Percentiles rank a stretch among this genome's conserved stretches.
Evolutionary conservation across 768 basidiomycete species (phyloP).

Genomic region (Pleurotus eryngii): DNA sequence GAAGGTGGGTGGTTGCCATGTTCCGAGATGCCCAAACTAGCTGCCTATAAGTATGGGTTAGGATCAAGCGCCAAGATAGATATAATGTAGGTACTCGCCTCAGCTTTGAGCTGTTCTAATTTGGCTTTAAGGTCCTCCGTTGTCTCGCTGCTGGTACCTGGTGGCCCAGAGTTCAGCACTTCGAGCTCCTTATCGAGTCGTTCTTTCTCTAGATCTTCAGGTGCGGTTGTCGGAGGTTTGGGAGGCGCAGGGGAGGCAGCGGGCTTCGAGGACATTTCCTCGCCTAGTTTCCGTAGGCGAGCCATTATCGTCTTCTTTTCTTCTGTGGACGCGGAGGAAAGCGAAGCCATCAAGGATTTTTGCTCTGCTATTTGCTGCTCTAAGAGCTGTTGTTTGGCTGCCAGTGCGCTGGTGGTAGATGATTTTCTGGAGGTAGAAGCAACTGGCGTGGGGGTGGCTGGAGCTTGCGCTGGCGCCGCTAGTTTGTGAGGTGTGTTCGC

Average conservation of each 20-base stretch:
- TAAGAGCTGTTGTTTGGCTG: conserved; percentile 70
- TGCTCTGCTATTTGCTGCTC: conserved; percentile 88
- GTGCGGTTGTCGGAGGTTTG: conserved; percentile 21
- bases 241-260: conserved; percentile 25
- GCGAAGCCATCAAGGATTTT: conserved; percentile 74
- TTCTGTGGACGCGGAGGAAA: conserved; percentile 58
- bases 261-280: conserved; percentile 65
- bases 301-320: conserved; percentile 82
- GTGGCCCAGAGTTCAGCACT: conserved; percentile 44
- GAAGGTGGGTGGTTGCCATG: conserved; percentile 31
- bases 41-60: conserved; percentile 45
- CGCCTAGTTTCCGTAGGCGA: conserved; percentile 68
- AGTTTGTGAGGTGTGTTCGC: conserved; percentile 41
- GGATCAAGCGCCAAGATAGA: background rate
- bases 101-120: conserved; percentile 73
- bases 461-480: conserved; percentile 13
- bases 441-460: conserved; percentile 22
- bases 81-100: conserved; percentile 45
- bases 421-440: conserved; percentile 34
- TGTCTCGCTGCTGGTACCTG: conserved; percentile 41
- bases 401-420: conserved; percentile 47
- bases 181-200: conserved; percentile 84
- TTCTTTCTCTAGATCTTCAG: conserved; percentile 58
- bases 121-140: conserved; percentile 73
- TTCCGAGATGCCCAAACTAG: conserved; percentile 68